Conservation (phyloP, 225 moss, liverwort and hornwort genomes). For the Antitrichia curtipendula region DNA sequence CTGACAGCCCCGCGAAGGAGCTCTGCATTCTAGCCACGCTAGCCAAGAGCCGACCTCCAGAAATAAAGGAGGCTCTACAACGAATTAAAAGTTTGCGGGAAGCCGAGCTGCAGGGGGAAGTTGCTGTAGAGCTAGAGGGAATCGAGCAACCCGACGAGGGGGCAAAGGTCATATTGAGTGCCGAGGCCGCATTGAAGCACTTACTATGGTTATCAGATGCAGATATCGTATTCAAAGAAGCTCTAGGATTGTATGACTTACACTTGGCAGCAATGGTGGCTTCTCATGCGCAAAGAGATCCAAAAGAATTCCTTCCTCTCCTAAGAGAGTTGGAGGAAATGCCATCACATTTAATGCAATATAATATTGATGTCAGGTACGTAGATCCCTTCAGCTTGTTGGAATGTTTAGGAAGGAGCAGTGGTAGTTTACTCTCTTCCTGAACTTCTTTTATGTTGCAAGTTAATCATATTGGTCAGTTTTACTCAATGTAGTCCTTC, state of each 20-base stretch:
- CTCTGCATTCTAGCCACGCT: constrained; percentile 83
- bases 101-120: constrained; percentile 58
- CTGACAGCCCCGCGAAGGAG: constrained; percentile 55
- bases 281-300: constrained; percentile 89
- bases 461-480: not conserved
- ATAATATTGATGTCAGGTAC: constrained; percentile 70
- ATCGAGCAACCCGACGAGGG: constrained; percentile 16
- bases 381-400: not conserved
- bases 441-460: not conserved
- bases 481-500: not conserved
- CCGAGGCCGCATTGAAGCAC: constrained; percentile 92
- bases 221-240: constrained; percentile 68
- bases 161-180: constrained; percentile 48
- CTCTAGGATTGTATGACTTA: constrained; percentile 87
- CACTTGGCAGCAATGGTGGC: constrained; percentile 98
- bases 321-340: constrained; percentile 73
- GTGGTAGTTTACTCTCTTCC: not conserved
- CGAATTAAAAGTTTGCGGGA: constrained; percentile 68
- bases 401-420: not conserved
- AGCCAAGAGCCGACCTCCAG: constrained; percentile 74
- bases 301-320: constrained; percentile 90
- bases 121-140: constrained; percentile 37
- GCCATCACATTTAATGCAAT: constrained; percentile 69
- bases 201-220: constrained; percentile 94
- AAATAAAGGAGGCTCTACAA: constrained; percentile 69